A percentile compares a stretch with the other conserved stretches of the same genome.
Conservation (phyloP, 2,329 filamentous ascomycete species). For the Ophidiomyces ophidiicola region DNA sequence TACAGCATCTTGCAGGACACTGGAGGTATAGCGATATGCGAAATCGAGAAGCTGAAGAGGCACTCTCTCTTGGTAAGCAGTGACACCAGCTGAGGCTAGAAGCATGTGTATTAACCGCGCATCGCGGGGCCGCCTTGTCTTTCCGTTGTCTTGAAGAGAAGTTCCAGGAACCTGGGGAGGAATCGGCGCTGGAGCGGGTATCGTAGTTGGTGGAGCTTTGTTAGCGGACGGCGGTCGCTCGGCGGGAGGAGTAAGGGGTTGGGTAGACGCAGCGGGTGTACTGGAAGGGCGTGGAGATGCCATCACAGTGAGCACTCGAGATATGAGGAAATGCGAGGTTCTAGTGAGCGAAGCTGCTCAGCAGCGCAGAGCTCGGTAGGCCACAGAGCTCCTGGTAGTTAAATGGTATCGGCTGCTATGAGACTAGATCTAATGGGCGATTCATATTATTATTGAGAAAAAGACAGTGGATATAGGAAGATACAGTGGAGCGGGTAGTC, state of each 20-base stretch:
- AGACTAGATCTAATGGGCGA: too few relatives aligned
- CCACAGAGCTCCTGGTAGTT: too few relatives aligned
- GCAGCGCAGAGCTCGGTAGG: too few relatives aligned
- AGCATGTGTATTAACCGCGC: slow-evolving; percentile 41
- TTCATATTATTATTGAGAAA: too few relatives aligned
- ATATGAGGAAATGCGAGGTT: background rate
- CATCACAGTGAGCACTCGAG: background rate
- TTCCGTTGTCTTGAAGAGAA: slow-evolving; percentile 36
- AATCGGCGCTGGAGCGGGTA: slow-evolving; percentile 16
- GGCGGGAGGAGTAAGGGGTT: slow-evolving; percentile 35
- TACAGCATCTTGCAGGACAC: slow-evolving; percentile 41
- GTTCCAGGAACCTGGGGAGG: slow-evolving; percentile 32
- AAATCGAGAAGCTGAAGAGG: slow-evolving; percentile 42
- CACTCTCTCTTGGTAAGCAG: slow-evolving; percentile 41
- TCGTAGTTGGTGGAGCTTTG: slow-evolving; percentile 16
- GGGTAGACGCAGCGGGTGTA: slow-evolving; percentile 22
- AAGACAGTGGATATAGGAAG: too few relatives aligned
- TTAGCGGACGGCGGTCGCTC: slow-evolving; percentile 24
- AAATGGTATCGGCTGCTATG: too few relatives aligned
- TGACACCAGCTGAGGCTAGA: slow-evolving; percentile 38
- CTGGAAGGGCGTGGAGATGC: slow-evolving; percentile 12
- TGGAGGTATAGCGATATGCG: slow-evolving; percentile 43
- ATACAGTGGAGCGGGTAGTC: too few relatives aligned
- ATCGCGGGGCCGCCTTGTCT: slow-evolving; percentile 38
- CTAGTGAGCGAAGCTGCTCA: slow-evolving; percentile 2